Conservation (phyloP, 176 grass and related monocot species). For the Musa beccarii region DNA sequence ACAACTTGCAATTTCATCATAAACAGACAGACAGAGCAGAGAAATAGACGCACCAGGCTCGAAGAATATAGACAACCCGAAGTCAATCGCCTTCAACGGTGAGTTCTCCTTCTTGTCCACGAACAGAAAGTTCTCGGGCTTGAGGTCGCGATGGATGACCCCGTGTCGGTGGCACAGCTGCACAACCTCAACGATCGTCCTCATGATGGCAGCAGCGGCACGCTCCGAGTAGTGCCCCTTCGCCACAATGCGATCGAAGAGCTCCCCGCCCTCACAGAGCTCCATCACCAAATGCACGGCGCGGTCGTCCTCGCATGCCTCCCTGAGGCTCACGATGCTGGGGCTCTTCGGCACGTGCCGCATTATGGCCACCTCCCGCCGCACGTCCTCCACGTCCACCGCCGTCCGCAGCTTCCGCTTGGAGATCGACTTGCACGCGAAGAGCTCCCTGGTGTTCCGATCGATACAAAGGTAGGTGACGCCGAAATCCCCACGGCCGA, state of each 20-base stretch:
- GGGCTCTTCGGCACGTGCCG: conserved; percentile 70
- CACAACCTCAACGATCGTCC: conserved; percentile 89
- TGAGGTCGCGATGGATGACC: conserved; percentile 89
- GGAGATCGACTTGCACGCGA: conserved; percentile 98
- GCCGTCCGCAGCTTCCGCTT: conserved; percentile 86
- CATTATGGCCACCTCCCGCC: conserved; percentile 97
- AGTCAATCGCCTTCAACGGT: conserved; percentile 91
- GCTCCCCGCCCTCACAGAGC: conserved; percentile 96
- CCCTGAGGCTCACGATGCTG: conserved; percentile 59
- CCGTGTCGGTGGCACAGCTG: conserved; percentile 97
- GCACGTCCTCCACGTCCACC: conserved; percentile 93
- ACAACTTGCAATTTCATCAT: not conserved
- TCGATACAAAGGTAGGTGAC: conserved; percentile 97
- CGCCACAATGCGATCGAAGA: conserved; percentile 96
- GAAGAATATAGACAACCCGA: conserved; percentile 95
- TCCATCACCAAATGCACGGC: conserved; percentile 98
- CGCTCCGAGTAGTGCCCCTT: conserved; percentile 90
- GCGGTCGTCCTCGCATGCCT: conserved; percentile 91
- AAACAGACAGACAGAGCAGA: not conserved
- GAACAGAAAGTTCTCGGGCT: conserved; percentile 92
- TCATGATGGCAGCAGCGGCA: conserved; percentile 54
- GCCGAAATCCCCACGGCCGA: conserved; percentile 88
- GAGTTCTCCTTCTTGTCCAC: conserved; percentile 96
- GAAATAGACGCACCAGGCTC: conserved; percentile 45
- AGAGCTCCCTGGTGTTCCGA: conserved; percentile 62